Evolutionary conservation across 176 grass and related monocot species (phyloP).

Genomic region (Poa annua): DNA sequence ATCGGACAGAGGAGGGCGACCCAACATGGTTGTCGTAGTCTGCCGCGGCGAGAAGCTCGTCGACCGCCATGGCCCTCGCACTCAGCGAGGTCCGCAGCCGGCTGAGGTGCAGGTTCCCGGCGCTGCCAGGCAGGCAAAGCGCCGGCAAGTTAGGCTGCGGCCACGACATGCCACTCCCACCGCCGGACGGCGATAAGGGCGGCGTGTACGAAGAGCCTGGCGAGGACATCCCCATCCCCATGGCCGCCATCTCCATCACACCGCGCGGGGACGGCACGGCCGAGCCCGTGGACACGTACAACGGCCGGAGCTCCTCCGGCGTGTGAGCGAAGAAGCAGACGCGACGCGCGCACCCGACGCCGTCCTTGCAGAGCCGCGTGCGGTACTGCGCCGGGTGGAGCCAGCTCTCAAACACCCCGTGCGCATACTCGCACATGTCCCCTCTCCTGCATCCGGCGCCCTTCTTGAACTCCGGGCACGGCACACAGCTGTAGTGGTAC

Average conservation of each 20-base stretch:
- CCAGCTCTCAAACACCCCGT: conserved; percentile 92
- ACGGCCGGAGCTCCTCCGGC: conserved; percentile 69
- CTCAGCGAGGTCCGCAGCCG: conserved; percentile 61
- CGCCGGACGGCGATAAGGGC: conserved; percentile 59
- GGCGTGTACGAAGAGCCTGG: conserved; percentile 61
- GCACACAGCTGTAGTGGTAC: conserved; percentile 86
- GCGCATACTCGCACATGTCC: conserved; percentile 82
- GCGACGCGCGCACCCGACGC: conserved; percentile 58
- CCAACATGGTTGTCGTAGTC: conserved; percentile 49
- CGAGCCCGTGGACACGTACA: conserved; percentile 54
- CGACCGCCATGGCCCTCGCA: conserved; percentile 52
- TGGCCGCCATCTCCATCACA: conserved; percentile 62
- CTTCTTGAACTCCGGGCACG: conserved; percentile 83
- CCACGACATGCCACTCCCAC: conserved; percentile 41
- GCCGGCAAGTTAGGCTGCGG: conserved; percentile 54
- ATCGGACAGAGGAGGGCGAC: conserved; percentile 43
- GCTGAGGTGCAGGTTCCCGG: conserved; percentile 51
- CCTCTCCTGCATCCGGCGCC: conserved; percentile 59
- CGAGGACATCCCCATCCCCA: conserved; percentile 60
- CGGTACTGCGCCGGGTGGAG: conserved; percentile 89
- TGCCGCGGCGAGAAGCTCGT: conserved; percentile 50
- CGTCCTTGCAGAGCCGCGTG: conserved; percentile 77
- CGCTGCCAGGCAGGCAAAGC: conserved; percentile 55
- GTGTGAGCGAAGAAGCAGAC: conserved; percentile 91
- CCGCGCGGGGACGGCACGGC: conserved; percentile 44